Conservation (phyloP, 1,139 yeast genomes). For the Lodderomyces parapsilosis region DNA sequence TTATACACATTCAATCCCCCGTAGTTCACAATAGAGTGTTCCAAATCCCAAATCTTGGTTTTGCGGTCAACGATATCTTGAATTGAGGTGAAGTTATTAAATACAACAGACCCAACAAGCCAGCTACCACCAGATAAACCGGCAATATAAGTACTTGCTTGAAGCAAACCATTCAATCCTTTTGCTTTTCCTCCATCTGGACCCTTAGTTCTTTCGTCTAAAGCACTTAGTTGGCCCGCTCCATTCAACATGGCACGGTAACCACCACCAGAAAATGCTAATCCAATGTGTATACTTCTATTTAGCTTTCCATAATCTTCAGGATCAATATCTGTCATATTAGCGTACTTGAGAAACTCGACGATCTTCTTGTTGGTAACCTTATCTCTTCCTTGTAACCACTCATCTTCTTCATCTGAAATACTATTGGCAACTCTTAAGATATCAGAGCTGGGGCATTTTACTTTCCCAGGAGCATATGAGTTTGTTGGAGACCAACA, state of each 20-base stretch:
- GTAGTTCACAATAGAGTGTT: slow-evolving; percentile 58
- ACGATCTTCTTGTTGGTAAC: slow-evolving; percentile 56
- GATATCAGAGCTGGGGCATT: slow-evolving; percentile 49
- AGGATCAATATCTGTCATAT: slow-evolving; percentile 64
- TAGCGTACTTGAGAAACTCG: slow-evolving; percentile 58
- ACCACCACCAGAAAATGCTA: slow-evolving; percentile 49
- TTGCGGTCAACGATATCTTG: slow-evolving; percentile 49
- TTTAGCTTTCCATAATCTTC: slow-evolving; percentile 41
- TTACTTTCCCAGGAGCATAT: slow-evolving; percentile 65
- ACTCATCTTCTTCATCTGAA: slow-evolving; percentile 37
- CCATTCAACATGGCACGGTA: slow-evolving; percentile 48
- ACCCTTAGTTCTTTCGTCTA: slow-evolving; percentile 29
- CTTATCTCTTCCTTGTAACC: slow-evolving; percentile 54
- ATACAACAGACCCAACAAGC: slow-evolving; percentile 78
- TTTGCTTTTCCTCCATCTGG: slow-evolving; percentile 20
- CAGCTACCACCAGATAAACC: slow-evolving; percentile 89
- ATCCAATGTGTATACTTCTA: slow-evolving; percentile 37
- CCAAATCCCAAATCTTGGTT: slow-evolving; percentile 67
- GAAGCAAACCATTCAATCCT: slow-evolving; percentile 79
- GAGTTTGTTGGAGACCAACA: slow-evolving; percentile 59
- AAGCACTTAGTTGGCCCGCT: slow-evolving; percentile 43
- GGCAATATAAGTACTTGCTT: slow-evolving; percentile 68
- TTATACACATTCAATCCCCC: slow-evolving; percentile 69
- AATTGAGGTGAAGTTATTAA: slow-evolving; percentile 79
- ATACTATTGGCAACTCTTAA: slow-evolving; percentile 28